These are phyloP conservation scores for Lodderomyces oxycetoniae DNA, from an alignment of 1,139 yeast genomes.

Conservation along the genomic window DNA sequence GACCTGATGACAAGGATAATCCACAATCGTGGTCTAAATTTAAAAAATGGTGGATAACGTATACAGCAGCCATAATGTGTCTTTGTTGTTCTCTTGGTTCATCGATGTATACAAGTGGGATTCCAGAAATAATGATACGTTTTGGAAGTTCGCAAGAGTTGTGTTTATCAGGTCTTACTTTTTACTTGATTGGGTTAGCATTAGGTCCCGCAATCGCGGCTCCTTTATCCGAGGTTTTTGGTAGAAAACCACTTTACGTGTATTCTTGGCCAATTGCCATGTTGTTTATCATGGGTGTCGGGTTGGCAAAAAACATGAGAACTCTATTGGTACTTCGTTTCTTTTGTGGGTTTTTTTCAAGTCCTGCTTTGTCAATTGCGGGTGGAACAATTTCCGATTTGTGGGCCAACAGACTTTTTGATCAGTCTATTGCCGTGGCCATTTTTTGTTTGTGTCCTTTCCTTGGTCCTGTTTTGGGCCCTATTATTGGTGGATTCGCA, in stretches of 20 bases:
- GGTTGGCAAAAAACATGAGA: conserved; percentile 53
- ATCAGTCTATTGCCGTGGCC: conserved; percentile 66
- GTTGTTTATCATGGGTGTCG: conserved; percentile 75
- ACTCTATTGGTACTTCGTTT: conserved; percentile 66
- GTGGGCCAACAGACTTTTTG: conserved; percentile 51
- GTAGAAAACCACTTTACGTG: conserved; percentile 62
- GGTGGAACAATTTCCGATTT: conserved; percentile 82
- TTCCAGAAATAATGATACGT: conserved; percentile 43
- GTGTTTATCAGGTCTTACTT: conserved; percentile 62
- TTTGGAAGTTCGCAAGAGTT: conserved; percentile 55
- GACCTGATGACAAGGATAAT: conserved; percentile 52
- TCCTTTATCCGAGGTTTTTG: conserved; percentile 70
- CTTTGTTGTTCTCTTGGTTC: conserved; percentile 69
- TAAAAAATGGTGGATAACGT: conserved; percentile 62
- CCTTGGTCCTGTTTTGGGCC: conserved; percentile 80
- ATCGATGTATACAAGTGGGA: conserved; percentile 61
- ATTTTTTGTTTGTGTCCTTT: conserved; percentile 66
- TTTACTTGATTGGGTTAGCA: conserved; percentile 67
- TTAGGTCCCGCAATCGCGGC: conserved; percentile 73
- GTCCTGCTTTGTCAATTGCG: conserved; percentile 83
- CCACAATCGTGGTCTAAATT: conserved; percentile 63
- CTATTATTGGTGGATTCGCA: conserved; percentile 76
- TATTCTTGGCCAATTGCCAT: conserved; percentile 60
- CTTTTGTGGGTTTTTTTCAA: conserved; percentile 73
- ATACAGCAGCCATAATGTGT: conserved; percentile 59